Conservation (phyloP, 2,329 filamentous ascomycete genomes). For the Cladosporium sphaerospermum region DNA sequence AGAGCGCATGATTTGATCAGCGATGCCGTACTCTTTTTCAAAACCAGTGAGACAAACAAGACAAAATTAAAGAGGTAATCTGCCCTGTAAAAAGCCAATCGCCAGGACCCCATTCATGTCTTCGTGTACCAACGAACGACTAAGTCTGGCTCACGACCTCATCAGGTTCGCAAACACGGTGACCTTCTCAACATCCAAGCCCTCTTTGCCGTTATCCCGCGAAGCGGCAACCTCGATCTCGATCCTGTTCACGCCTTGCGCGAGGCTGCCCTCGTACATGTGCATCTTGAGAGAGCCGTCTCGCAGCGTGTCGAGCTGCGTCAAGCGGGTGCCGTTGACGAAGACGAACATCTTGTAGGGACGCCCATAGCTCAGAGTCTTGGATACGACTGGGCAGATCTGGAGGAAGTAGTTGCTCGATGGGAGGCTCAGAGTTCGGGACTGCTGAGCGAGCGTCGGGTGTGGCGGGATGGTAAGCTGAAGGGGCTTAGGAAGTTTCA, state of each 20-base stretch:
- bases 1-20: too few species aligned
- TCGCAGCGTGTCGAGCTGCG: constrained; percentile 42
- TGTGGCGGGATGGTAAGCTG: constrained; percentile 60
- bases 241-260: constrained; percentile 68
- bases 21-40: too few species aligned
- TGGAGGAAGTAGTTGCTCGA: constrained; percentile 64
- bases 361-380: constrained; percentile 53
- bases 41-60: too few species aligned
- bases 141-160: constrained; percentile 33
- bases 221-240: constrained; percentile 69
- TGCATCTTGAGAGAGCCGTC: constrained; percentile 45
- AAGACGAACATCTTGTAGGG: constrained; percentile 72
- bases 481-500: constrained; percentile 55
- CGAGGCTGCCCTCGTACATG: constrained; percentile 68
- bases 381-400: constrained; percentile 59
- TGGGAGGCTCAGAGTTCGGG: constrained; percentile 64
- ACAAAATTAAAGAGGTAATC: too few species aligned
- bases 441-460: constrained; percentile 61
- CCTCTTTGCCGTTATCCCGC: constrained; percentile 27
- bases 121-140: too few species aligned
- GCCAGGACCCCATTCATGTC: too few species aligned
- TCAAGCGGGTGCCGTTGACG: constrained; percentile 57
- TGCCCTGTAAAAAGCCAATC: too few species aligned
- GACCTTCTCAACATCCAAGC: constrained; percentile 68
- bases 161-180: constrained; percentile 68